Evolutionary conservation across 805 yeast species (phyloP), one percentile per base, ranked within the genome.

Genomic region (Priceomyces haplophilus): DNA sequence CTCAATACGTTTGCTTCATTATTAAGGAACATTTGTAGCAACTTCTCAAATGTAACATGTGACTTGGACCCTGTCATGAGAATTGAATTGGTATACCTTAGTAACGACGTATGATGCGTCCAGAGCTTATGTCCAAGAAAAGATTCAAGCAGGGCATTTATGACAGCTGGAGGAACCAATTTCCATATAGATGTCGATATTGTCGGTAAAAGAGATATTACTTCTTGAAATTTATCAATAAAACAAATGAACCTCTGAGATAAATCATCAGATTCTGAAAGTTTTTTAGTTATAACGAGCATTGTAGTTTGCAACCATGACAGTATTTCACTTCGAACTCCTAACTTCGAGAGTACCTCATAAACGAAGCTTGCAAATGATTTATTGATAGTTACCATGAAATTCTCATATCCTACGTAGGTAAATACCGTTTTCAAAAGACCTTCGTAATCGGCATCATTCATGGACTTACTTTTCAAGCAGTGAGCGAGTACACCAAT

Each of bases 131-230:
- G 59, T 1, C 66, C 65, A 21, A 84, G 64, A 8, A 83, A 53
- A 3, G 76, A 86, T 55, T 85, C 89, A 23, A 84, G 55, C 46
- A 85, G 87, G 0, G 91, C 67, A 48, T 83, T 80, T 11, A 83
- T 45, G 41, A 81, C 65, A 5, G 71, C 50, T 7, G 54, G 51
- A 3, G 83, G 75, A 4, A 80, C 46, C n/a, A 51, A 5, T 12
- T 46, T 40, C 55, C 59, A 56, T 5, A 58, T 38, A 4, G 55
- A 37, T 4, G 42, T 32, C 1, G 49, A 40, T 3, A 43, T 21
- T 15, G 38, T 37, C 1, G 47, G 31, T 30, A 51, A 40, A n/a
- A 43, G 32, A 31, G 25, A 18, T 10, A 55, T 38, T 15, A 59
- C 48, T 1, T 38, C 41, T n/a, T 49, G 48, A 24, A 65, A 45